Evolutionary conservation across 2,329 filamentous ascomycete species (phyloP), one percentile per base, ranked within the genome.

Genomic region (Fusarium kyushuense): DNA sequence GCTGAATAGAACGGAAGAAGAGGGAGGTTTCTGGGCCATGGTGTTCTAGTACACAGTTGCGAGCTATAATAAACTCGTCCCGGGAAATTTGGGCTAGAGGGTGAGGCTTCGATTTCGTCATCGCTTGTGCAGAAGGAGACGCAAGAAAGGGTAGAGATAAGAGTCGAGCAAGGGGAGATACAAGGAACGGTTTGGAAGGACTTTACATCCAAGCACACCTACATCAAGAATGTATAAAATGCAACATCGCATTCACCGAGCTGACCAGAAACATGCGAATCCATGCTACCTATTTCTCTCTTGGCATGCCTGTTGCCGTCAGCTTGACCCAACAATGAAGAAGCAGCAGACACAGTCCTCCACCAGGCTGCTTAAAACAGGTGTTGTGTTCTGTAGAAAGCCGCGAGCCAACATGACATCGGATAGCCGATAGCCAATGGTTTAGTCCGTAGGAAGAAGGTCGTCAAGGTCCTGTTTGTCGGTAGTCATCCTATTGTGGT

Each of bases 1-100:
- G 80, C 23, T 51, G 47, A 85, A 92, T 86, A 51, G 85, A 83
- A 72, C 92, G 90, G 81, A 81, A 82, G 63, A 74, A 78, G 25
- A 81, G 63, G 14, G 71, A 52, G 5, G 61, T 60, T 6, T 66
- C 62, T 17, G 70, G 3, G 17, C 60, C 66, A 19, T 77, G 68
- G 11, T 68, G 58, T 35, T 79, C 78, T 36, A 85, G 70, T 33
- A 86, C 75, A 65, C 75, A 62, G 53, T 86, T 82, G 17, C 84
- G 80, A 42, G 85, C 84, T 17, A 69, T 71, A 55, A 76, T 74
- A 40, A 85, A 84, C 76, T 89, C 86, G n/a, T 81, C 79, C 27
- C 79, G 68, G 17, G 78, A 82, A 45, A 89, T 80, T 42, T 81
- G 83, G 33, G 82, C 79, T 41, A 88, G 80, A 17, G 86, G 86